phyloP scores from a whole-genome alignment of 805 yeast genomes.

The Zygosaccharomyces kombuchaensis region DNA sequence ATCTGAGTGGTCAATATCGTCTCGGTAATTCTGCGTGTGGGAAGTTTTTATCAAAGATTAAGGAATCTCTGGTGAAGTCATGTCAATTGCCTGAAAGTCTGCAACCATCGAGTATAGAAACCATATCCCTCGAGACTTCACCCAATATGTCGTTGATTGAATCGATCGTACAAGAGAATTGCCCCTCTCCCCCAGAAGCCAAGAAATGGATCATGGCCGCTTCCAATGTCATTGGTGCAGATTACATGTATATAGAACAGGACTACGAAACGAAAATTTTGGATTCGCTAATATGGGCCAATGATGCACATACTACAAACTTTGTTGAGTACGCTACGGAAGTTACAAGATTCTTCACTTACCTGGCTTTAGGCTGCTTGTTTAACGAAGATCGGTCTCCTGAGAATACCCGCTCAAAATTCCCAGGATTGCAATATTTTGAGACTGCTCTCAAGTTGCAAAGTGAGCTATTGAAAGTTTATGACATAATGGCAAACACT shows the following conservation, averaged over 20 bases:
- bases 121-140: conserved; percentile 8
- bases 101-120: conserved; percentile 2
- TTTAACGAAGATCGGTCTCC: conserved; percentile 11
- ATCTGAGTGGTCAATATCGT: conserved; percentile 3
- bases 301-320: neutral
- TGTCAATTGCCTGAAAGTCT: conserved; percentile 6
- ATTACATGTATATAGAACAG: conserved; percentile 19
- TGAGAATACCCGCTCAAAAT: conserved; percentile 6
- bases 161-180: conserved; percentile 7
- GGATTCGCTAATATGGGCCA: conserved; percentile 8
- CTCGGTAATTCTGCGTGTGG: conserved; percentile 18
- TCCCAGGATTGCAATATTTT: conserved; percentile 14
- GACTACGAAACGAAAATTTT: conserved; percentile 10
- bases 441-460: conserved; percentile 15
- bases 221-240: conserved; percentile 16
- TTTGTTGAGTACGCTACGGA: conserved; percentile 13
- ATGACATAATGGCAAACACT: conserved; percentile 11
- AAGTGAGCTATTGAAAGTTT: conserved; percentile 13
- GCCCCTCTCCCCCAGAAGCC: conserved; percentile 15
- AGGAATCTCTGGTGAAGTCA: conserved; percentile 12
- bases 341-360: conserved; percentile 14
- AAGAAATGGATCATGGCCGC: conserved; percentile 14
- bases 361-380: conserved; percentile 19
- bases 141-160: conserved; percentile 8
- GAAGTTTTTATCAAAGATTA: conserved; percentile 13